These are phyloP conservation scores for Cladosporium cucumerinum DNA, from an alignment of 2,329 filamentous ascomycete species.

Conservation along the genomic window DNA sequence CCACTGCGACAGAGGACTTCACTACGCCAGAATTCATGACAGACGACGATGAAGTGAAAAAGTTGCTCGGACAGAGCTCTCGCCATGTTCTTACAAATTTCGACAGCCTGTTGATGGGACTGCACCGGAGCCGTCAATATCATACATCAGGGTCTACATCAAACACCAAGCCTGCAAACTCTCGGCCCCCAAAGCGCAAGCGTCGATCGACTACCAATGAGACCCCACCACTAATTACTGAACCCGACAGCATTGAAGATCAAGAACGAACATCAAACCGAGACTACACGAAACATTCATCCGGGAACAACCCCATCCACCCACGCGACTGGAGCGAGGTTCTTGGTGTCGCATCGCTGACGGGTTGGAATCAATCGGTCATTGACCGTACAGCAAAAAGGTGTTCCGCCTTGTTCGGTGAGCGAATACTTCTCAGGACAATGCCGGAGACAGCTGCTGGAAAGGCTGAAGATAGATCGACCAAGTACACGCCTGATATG, in stretches of 20 bases:
- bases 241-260: neutral
- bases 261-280: neutral
- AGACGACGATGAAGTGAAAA: conserved; percentile 1
- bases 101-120: conserved; percentile 64
- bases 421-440: conserved; percentile 61
- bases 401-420: conserved; percentile 71
- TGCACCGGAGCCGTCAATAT: conserved; percentile 56
- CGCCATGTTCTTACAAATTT: conserved; percentile 68
- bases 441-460: conserved; percentile 24
- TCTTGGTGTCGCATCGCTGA: conserved; percentile 71
- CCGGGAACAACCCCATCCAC: conserved; percentile 32
- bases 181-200: conserved; percentile 10
- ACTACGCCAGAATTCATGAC: neutral
- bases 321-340: conserved; percentile 82
- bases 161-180: neutral
- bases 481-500: conserved; percentile 36
- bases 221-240: neutral
- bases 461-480: conserved; percentile 25
- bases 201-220: conserved; percentile 13
- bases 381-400: conserved; percentile 68
- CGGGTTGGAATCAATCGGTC: conserved; percentile 63
- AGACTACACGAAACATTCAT: neutral
- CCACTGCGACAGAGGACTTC: neutral
- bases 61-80: conserved; percentile 63
- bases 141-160: conserved; percentile 19